Base-by-base conservation (phyloP, 148 eudicot genomes). In the Simmondsia chinensis region DNA sequence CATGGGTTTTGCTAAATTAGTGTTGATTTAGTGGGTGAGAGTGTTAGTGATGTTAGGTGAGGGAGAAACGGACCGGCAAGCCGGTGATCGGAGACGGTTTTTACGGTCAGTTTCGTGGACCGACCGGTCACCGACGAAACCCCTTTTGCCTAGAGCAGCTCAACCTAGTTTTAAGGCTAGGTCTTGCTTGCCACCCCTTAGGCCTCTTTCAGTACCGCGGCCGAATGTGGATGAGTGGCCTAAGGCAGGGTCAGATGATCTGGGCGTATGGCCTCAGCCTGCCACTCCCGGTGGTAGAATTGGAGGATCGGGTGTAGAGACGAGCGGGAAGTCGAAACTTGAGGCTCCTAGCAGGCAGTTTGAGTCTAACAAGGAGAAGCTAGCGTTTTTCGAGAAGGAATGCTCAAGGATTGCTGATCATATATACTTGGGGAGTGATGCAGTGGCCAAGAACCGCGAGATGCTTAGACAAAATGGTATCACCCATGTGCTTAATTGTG, bases 401-500 rank as follows among this genome's bases (percentile, higher is more conserved):
- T 93, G 99, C 46, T 93, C 99, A 0, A 80, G 67, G 61, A 78
- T 93, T 24, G 60, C 63, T 1, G 84, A 93, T 24, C 99, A 93
- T 75, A 58, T 93, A 8, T 93, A 82, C 54, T 47, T 93, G 21
- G 99, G 99, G 18, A 80, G 99, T 25, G 99, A 93, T 57, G 60
- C 69, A 4, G 82, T 93, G 20, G 99, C 99, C 0, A 82, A 75
- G 63, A 72, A 77, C 29, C 65, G 82, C 1, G 94, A 77, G 27
- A 55, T 86, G 54, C 77, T 93, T 24, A 56, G 52, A 21, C 62
- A 75, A 52, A 82, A 84, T 47, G 79, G 82, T 16, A 82, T 93
- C 3, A 93, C 87, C 20, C 99, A 93, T 55, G 87, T 93, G 56
- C 75, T 93, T 34, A 93, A 93, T 64, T 93, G 99, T 53, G 99